phyloP scores from a whole-genome alignment of 2,329 filamentous ascomycete species.

The Fusarium floridanum region DNA sequence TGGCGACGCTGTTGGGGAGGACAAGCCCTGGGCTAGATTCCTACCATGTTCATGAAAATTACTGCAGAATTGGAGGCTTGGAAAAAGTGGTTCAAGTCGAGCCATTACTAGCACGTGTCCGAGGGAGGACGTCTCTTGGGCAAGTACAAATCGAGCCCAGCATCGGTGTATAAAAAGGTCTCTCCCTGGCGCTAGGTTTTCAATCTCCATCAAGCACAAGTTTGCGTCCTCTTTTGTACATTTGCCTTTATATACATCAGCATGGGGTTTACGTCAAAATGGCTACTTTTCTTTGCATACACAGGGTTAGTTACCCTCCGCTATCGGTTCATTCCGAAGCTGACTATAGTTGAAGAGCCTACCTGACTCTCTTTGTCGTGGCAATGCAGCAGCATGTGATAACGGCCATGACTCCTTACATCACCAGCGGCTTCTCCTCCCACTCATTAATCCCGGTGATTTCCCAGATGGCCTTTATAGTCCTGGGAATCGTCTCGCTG shows the following conservation, averaged over 20 bases:
- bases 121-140: neutral
- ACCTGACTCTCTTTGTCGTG: neutral
- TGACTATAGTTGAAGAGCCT: neutral
- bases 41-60: too few relatives aligned
- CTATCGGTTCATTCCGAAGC: neutral
- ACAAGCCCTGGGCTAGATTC: neutral
- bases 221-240: neutral
- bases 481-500: neutral
- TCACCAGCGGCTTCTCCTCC: neutral
- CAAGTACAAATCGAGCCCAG: neutral
- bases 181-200: neutral
- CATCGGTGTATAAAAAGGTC: neutral
- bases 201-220: neutral
- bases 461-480: neutral
- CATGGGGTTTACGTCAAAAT: neutral
- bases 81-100: neutral
- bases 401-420: neutral
- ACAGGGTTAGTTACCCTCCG: neutral
- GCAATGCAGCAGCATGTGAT: neutral
- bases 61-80: too few relatives aligned
- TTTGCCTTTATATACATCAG: neutral
- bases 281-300: neutral
- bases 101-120: neutral
- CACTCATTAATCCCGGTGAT: neutral
- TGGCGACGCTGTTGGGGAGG: neutral